phyloP scores from a whole-genome alignment of 139 green algal genomes.

The Closterium sp. region DNA sequence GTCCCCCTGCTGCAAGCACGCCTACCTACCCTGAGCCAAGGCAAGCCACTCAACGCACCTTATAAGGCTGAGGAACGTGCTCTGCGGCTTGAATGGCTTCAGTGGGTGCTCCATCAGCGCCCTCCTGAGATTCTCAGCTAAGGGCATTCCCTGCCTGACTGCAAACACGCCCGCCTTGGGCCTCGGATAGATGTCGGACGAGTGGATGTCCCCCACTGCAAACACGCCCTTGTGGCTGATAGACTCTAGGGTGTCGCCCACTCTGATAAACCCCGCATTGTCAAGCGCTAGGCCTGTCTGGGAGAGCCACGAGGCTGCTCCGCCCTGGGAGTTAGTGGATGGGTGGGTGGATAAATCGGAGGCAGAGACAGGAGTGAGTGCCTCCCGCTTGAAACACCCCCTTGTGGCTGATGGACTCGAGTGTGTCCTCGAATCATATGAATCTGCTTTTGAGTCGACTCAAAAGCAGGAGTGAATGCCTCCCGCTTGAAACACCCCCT shows the following conservation, averaged over 20 bases:
- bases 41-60: neutral
- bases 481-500: slow-evolving; percentile 72
- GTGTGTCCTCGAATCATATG: too few relatives aligned
- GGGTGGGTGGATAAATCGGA: too few relatives aligned
- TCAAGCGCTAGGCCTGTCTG: too few relatives aligned
- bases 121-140: slow-evolving; percentile 81
- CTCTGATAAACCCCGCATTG: too few relatives aligned
- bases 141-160: slow-evolving; percentile 67
- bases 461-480: neutral
- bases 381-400: too few relatives aligned
- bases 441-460: too few relatives aligned
- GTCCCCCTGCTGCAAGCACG: slow-evolving; percentile 50
- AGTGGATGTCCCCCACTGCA: slow-evolving; percentile 80
- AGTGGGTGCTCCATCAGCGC: slow-evolving; percentile 63
- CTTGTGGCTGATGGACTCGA: too few relatives aligned
- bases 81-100: slow-evolving; percentile 77
- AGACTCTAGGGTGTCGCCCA: too few relatives aligned
- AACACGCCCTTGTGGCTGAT: too few relatives aligned
- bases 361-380: too few relatives aligned
- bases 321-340: too few relatives aligned
- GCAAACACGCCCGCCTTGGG: slow-evolving; percentile 97
- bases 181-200: slow-evolving; percentile 63
- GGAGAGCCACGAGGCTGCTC: too few relatives aligned
- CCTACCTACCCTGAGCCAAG: neutral
- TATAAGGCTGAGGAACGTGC: neutral